These are phyloP conservation scores for Flueggea neowawraea DNA, from an alignment of 441 rosid genomes.

Conservation along the genomic window DNA sequence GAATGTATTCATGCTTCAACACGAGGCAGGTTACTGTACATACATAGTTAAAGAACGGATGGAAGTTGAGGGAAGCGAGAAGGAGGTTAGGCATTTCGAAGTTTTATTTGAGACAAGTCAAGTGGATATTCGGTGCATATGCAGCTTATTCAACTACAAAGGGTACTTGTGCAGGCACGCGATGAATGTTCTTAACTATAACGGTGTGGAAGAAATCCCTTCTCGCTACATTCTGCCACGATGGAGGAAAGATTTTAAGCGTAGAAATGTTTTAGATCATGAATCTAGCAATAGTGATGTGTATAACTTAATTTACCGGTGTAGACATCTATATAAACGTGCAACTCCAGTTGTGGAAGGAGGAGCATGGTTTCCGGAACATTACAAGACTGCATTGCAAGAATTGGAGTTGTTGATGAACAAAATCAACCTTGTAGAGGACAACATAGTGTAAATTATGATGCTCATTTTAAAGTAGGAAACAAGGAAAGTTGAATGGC, in stretches of 20 bases:
- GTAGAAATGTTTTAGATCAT: constrained; percentile 16
- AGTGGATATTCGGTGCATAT: constrained; percentile 47
- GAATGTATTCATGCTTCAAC: constrained; percentile 52
- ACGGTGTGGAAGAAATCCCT: constrained; percentile 47
- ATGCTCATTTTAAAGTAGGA: constrained; percentile 2
- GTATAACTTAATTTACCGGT: constrained; percentile 32
- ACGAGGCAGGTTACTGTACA: constrained; percentile 42
- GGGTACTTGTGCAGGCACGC: constrained; percentile 59
- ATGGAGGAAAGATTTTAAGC: constrained; percentile 40
- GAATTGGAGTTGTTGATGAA: constrained; percentile 37
- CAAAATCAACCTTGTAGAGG: constrained; percentile 30
- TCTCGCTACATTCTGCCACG: constrained; percentile 35
- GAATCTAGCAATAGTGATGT: constrained; percentile 21
- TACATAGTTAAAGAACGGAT: constrained; percentile 36
- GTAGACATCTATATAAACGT: constrained; percentile 20
- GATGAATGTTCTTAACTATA: constrained; percentile 47
- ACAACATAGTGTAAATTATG: constrained; percentile 21
- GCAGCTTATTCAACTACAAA: constrained; percentile 53
- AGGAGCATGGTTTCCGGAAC: constrained; percentile 27
- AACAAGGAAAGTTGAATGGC: neutral
- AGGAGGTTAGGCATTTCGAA: constrained; percentile 38
- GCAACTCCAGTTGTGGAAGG: constrained; percentile 37
- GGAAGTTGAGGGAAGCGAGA: constrained; percentile 32
- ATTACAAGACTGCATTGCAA: constrained; percentile 37
- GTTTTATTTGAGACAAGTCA: constrained; percentile 43